phyloP scores from a whole-genome alignment of 805 yeast genomes.

The Starmera dryadoides region DNA sequence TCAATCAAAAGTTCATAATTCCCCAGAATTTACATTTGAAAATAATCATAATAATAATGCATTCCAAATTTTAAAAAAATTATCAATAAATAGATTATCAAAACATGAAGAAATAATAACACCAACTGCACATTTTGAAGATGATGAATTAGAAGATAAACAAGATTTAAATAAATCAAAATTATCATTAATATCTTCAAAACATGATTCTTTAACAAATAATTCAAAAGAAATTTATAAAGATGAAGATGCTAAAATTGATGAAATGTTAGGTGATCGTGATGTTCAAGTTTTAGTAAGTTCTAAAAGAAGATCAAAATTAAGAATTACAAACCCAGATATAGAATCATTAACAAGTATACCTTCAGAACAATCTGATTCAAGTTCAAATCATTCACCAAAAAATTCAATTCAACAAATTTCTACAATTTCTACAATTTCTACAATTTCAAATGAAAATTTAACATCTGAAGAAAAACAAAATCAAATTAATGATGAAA shows the following conservation, averaged over 20 bases:
- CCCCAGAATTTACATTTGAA: slow-evolving; percentile 9
- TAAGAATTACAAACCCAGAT: slow-evolving; percentile 61
- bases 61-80: slow-evolving; percentile 1
- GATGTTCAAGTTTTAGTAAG: slow-evolving; percentile 72
- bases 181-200: slow-evolving; percentile 4
- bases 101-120: not conserved
- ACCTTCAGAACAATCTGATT: not conserved
- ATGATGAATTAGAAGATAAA: slow-evolving; percentile 17
- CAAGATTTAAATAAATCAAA: slow-evolving; percentile 12
- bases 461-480: not conserved
- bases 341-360: slow-evolving; percentile 7
- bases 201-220: slow-evolving; percentile 1
- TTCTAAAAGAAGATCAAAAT: slow-evolving; percentile 51
- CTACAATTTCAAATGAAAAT: too few species aligned
- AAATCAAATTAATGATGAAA: not conserved
- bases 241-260: slow-evolving; percentile 24
- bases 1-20: not conserved
- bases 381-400: too few species aligned
- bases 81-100: slow-evolving; percentile 1
- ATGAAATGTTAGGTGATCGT: slow-evolving; percentile 37
- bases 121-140: slow-evolving; percentile 13
- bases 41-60: not conserved
- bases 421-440: not conserved
- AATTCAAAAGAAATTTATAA: slow-evolving; percentile 1
- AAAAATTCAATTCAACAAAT: not conserved